These are phyloP conservation scores for Fusarium mexicanum DNA, from an alignment of 2,329 filamentous ascomycete genomes.

Conservation along the genomic window DNA sequence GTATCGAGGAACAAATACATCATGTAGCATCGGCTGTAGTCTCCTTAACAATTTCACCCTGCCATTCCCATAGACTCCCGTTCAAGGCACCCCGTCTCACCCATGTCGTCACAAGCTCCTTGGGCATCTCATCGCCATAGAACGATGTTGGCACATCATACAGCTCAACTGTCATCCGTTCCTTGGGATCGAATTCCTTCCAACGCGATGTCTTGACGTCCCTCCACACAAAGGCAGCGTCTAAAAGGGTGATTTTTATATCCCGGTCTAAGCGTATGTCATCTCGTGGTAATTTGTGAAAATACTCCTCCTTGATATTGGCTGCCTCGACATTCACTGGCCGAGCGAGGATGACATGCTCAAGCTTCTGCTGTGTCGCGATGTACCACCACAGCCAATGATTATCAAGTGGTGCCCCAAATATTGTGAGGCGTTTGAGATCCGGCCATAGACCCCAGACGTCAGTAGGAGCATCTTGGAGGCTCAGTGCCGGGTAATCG, in stretches of 20 bases:
- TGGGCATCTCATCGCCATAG: slow-evolving; percentile 50
- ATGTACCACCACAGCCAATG: slow-evolving; percentile 53
- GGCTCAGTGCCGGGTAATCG: slow-evolving; percentile 56
- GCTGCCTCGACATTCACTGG: slow-evolving; percentile 45
- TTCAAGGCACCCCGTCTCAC: slow-evolving; percentile 53
- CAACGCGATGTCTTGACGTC: slow-evolving; percentile 44
- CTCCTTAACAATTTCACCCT: slow-evolving; percentile 33
- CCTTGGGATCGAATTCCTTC: slow-evolving; percentile 49
- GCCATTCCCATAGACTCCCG: slow-evolving; percentile 53
- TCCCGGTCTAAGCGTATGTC: slow-evolving; percentile 41
- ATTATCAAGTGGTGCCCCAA: slow-evolving; percentile 51
- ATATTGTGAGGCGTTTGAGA: slow-evolving; percentile 55
- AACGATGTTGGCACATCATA: slow-evolving; percentile 53
- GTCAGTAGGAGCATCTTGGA: slow-evolving; percentile 47
- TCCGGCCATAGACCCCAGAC: slow-evolving; percentile 57
- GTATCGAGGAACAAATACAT: neutral
- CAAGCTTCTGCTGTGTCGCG: slow-evolving; percentile 49
- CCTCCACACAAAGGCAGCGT: slow-evolving; percentile 39
- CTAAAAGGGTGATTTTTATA: slow-evolving; percentile 48
- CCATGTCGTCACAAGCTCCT: slow-evolving; percentile 53
- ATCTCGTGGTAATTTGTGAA: slow-evolving; percentile 46
- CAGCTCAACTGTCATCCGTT: slow-evolving; percentile 51
- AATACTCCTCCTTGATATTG: slow-evolving; percentile 56
- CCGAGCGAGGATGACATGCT: slow-evolving; percentile 55
- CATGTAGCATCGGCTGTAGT: neutral